Base-by-base conservation (phyloP, 352 stramenopile genomes). In the Elongisporangium prolatum region DNA sequence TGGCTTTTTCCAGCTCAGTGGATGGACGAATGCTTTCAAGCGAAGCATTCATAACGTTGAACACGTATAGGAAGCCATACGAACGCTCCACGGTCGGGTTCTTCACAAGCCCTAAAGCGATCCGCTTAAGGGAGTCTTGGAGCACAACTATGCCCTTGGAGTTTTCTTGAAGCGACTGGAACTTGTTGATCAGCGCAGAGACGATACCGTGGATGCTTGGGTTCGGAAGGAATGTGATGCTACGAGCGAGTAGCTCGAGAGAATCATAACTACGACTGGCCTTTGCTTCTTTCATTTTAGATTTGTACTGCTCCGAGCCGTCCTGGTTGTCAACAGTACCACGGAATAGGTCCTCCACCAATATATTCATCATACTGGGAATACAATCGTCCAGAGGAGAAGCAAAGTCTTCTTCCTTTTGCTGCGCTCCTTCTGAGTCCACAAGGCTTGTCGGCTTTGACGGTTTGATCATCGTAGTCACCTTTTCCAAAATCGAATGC, bases 271-370 rank as follows among this genome's bases (percentile, higher is more conserved):
- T 85, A 13, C 83, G 84, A 57, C 69, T 85, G 3, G 76, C 77
- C 52, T 84, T 86, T 24, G 88, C 84, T 52, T 97, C 88, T 66
- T 94, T 93, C 68, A 92, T 96, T 66, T 96, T 95, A 50, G 86
- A 95, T 62, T 96, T 93, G 56, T 73, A 59, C 48, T 61, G 64
- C 21, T 73, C 77, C 51, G 75, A 58, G 34, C 86, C 63, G 59
- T 81, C 59, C 40, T 84, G 77, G 61, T 83, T 81, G 54, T 85
- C 77, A 3, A 82, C 73, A 52, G 74, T 72, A 52, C 71, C 73
- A 21, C 89, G 81, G 71, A 95, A 97, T 44, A 97, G 52, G 49
- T 96, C 84, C 16, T 88, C 79, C 4, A 88, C 70, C 17, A 96
- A 56, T 25, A 97, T 93, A 22, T 84, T 68, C 62, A 97, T 85